phyloP scores from a whole-genome alignment of 805 yeast species.

The Isabelozyma rhagii region DNA sequence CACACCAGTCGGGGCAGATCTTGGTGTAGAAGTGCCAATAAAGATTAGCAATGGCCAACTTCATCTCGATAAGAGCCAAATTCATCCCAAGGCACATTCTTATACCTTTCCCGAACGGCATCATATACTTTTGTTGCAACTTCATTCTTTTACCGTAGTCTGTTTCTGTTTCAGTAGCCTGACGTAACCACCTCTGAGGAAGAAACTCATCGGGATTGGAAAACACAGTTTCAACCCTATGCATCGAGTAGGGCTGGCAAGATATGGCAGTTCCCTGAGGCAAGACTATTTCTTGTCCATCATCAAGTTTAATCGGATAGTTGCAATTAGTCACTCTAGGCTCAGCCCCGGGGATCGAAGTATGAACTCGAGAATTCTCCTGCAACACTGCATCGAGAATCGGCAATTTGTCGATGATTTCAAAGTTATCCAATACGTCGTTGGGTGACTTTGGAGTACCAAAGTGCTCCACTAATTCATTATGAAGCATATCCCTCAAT shows the following conservation, averaged over 20 bases:
- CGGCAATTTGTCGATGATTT: conserved; percentile 52
- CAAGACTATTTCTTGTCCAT: conserved; percentile 22
- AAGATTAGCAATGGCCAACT: conserved; percentile 50
- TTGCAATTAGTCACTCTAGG: conserved; percentile 47
- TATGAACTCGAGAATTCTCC: conserved; percentile 60
- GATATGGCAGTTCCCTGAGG: conserved; percentile 58
- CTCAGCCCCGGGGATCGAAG: conserved; percentile 74
- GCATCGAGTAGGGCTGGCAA: conserved; percentile 65
- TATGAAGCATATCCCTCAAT: conserved; percentile 45
- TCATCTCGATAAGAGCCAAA: conserved; percentile 64
- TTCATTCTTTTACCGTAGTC: conserved; percentile 35
- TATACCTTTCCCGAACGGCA: conserved; percentile 72
- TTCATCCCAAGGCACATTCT: conserved; percentile 76
- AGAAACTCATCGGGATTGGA: conserved; percentile 49
- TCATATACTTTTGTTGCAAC: conserved; percentile 49
- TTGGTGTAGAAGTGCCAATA: conserved; percentile 46
- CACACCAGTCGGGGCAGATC: conserved; percentile 45
- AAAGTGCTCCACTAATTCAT: conserved; percentile 42
- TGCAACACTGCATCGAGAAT: conserved; percentile 57
- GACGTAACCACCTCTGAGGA: conserved; percentile 64
- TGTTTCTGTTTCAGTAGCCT: conserved; percentile 25
- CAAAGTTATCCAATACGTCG: conserved; percentile 25
- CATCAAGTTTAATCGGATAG: conserved; percentile 21
- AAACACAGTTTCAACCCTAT: conserved; percentile 49
- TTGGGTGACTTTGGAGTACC: conserved; percentile 23